These are phyloP conservation scores for Limonomyces culmigenus DNA, from an alignment of 1,284 basidiomycete species.

Conservation along the genomic window DNA sequence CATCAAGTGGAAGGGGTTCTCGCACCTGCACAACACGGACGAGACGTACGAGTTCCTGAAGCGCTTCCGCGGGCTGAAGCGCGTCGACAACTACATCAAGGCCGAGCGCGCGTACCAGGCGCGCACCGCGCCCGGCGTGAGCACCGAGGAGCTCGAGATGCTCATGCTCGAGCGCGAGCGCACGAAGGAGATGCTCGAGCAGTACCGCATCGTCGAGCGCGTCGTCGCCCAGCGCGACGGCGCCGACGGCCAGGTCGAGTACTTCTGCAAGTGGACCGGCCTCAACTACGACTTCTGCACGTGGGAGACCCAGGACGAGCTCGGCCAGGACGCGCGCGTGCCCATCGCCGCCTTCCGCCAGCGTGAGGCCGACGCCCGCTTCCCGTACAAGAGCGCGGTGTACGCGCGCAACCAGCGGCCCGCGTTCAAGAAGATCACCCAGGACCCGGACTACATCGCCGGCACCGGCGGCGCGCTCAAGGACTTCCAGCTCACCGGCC, in stretches of 20 bases:
- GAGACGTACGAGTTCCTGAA: conserved; percentile 93
- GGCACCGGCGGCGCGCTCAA: conserved; percentile 75
- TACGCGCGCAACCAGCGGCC: conserved; percentile 67
- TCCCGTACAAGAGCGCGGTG: conserved; percentile 72
- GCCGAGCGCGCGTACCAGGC: conserved; percentile 62
- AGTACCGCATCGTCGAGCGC: conserved; percentile 85
- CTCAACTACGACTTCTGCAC: conserved; percentile 93
- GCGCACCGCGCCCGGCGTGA: conserved; percentile 51
- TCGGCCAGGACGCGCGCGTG: conserved; percentile 54
- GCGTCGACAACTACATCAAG: conserved; percentile 99
- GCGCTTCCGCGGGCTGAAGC: conserved; percentile 86
- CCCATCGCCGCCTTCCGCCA: conserved; percentile 72
- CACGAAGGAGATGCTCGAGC: conserved; percentile 79
- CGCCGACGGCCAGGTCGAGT: conserved; percentile 58
- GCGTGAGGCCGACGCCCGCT: conserved; percentile 65
- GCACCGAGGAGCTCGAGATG: conserved; percentile 81
- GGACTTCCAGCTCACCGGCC: conserved; percentile 93
- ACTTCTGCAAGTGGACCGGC: conserved; percentile 96
- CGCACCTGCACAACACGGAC: conserved; percentile 91
- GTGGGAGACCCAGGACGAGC: conserved; percentile 82
- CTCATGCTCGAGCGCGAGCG: conserved; percentile 83
- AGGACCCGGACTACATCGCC: conserved; percentile 82
- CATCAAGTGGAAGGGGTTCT: conserved; percentile 93
- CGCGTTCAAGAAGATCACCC: conserved; percentile 69
- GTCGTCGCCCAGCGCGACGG: conserved; percentile 75